phyloP scores from a whole-genome alignment of 2,329 filamentous ascomycete genomes.

The Albifimbria verrucaria region DNA sequence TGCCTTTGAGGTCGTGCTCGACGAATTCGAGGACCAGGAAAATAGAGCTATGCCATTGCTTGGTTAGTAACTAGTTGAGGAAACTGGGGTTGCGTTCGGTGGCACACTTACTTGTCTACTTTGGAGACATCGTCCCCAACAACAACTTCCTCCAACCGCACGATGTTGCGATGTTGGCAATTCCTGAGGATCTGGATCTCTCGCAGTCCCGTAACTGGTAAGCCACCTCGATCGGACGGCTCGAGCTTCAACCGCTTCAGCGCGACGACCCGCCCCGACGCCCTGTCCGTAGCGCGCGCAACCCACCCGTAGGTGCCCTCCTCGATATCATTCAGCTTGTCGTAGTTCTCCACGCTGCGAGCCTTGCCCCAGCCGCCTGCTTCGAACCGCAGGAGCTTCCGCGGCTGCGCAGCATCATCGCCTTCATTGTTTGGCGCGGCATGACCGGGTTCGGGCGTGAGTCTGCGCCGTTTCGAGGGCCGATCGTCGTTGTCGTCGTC shows the following conservation, averaged over 20 bases:
- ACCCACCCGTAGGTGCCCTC: constrained; percentile 97
- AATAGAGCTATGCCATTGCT: constrained; percentile 54
- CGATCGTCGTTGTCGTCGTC: constrained; percentile 33
- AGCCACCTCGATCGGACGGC: constrained; percentile 65
- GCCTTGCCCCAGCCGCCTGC: constrained; percentile 65
- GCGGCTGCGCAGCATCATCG: constrained; percentile 21
- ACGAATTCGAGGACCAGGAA: constrained; percentile 96
- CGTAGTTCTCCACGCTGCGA: constrained; percentile 80
- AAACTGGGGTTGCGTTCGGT: too few relatives aligned
- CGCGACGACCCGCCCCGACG: constrained; percentile 78
- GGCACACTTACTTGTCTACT: constrained; percentile 47
- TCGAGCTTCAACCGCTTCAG: constrained; percentile 94
- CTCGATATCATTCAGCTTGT: constrained; percentile 93
- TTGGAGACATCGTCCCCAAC: constrained; percentile 60
- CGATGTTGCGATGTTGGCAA: constrained; percentile 78
- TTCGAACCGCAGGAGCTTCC: constrained; percentile 69
- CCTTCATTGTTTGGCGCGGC: constrained; percentile 16
- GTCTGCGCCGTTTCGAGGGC: constrained; percentile 60
- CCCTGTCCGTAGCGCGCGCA: constrained; percentile 72
- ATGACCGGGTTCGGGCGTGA: constrained; percentile 42
- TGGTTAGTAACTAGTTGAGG: constrained; percentile 10
- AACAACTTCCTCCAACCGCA: constrained; percentile 79
- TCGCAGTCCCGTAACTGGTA: constrained; percentile 87
- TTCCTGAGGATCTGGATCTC: constrained; percentile 91
- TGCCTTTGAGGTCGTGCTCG: constrained; percentile 91